Conservation (phyloP, 2,329 filamentous ascomycete genomes). For the Neofusicoccum cordaticola region DNA sequence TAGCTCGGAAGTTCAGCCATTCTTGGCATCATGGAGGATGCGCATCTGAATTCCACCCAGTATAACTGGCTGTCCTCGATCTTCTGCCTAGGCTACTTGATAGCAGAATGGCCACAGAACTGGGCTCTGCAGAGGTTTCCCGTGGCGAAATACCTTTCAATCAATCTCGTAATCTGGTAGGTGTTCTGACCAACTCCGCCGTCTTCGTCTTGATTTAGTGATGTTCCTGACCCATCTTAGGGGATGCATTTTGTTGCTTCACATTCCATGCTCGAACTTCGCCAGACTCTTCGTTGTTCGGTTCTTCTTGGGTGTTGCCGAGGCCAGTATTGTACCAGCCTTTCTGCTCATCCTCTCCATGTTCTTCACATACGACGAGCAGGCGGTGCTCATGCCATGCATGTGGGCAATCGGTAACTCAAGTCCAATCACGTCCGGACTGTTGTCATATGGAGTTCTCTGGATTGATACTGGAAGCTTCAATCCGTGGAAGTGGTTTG, state of each 20-base stretch:
- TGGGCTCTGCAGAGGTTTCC: conserved; percentile 23
- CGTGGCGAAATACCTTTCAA: conserved; percentile 9
- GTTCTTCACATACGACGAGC: conserved; percentile 35
- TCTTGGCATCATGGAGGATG: conserved; percentile 33
- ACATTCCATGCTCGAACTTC: conserved; percentile 23
- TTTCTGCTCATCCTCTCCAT: conserved; percentile 57
- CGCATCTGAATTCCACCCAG: conserved; percentile 25
- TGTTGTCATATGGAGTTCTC: conserved; percentile 23
- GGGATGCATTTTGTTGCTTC: conserved; percentile 31
- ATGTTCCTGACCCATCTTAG: conserved; percentile 9
- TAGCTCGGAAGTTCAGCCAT: conserved; percentile 28
- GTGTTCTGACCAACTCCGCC: too few relatives aligned
- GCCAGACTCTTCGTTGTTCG: conserved; percentile 50
- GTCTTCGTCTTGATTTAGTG: too few relatives aligned
- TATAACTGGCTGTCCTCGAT: conserved; percentile 27
- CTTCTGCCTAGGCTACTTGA: conserved; percentile 24
- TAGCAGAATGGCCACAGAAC: conserved; percentile 27
- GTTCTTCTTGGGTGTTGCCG: conserved; percentile 68
- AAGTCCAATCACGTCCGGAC: conserved; percentile 32
- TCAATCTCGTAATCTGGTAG: background rate
- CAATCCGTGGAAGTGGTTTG: conserved; percentile 41
- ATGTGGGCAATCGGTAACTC: conserved; percentile 42
- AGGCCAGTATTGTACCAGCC: conserved; percentile 54
- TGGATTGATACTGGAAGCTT: conserved; percentile 21
- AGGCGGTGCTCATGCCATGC: conserved; percentile 28